Evolutionary conservation across 2,329 filamentous ascomycete genomes (phyloP), one percentile per base, ranked within the genome.

Genomic region (Cadophora sp.): DNA sequence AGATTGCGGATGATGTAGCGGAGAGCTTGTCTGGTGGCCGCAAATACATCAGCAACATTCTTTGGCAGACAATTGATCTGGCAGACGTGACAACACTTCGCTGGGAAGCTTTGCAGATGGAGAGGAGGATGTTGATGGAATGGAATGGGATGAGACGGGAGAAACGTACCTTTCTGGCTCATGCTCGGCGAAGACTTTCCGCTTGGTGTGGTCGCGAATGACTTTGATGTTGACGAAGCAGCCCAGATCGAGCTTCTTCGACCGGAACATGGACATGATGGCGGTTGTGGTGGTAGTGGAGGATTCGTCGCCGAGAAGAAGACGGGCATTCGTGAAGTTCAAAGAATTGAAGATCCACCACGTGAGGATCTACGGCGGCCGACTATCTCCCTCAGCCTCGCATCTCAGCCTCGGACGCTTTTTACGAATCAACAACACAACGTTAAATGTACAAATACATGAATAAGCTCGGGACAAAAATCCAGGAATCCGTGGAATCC

Each of bases 121-220:
- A 26, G 27, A 37, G 24, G n/a, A 19, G 9, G 16, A 22, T 24
- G 31, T 37, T 26, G 27, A 19, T 27, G 37, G 31, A 61, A 22
- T 43, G 40, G 40, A 19, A 16, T 43, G 16, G 11, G 12, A 31
- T 6, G 46, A n/a, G 14, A 59, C 37, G 8, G 37, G 34, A 11
- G 16, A n/a, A 24, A 37, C 26, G 12, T 75, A 78, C 94, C 95
- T 91, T 82, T 97, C 92, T 4, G 94, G 89, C 83, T 99, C 96
- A 78, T 91, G 84, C 79, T 93, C 86, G 78, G 91, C 92, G 77
- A 94, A 97, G 68, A 94, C 92, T 83, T 97, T 95, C 77, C 96
- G 92, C 88, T 98, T 99, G 65, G 94, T 94, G 83, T 98, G 93
- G 81, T 99, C 96, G 76, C 96, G 93, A 79, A 99, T 91, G 73